Percentiles rank a stretch among this genome's conserved stretches.
Evolutionary conservation across 1,139 yeast species (phyloP).

Genomic region (Insectozyma bohioensis): DNA sequence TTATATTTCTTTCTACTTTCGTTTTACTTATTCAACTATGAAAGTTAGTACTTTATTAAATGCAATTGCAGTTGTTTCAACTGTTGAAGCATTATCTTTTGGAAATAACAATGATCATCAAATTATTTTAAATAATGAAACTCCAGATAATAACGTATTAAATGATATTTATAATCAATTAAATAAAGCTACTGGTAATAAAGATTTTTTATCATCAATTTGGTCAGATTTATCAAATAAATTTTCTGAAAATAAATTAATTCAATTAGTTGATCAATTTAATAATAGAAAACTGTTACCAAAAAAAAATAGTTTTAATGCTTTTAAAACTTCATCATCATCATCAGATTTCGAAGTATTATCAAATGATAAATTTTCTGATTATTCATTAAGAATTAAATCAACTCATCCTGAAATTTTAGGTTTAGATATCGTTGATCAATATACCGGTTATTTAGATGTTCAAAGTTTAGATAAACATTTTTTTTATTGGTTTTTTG

Average conservation of each 20-base stretch:
- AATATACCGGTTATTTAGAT: conserved; percentile 67
- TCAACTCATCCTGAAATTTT: conserved; percentile 41
- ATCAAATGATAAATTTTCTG: conserved; percentile 25
- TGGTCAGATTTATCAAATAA: conserved; percentile 27
- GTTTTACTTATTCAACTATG: conserved; percentile 4
- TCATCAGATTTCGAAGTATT: conserved; percentile 21
- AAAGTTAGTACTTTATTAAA: conserved; percentile 8
- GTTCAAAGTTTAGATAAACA: conserved; percentile 60
- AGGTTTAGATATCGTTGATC: conserved; percentile 58
- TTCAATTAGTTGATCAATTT: conserved; percentile 16
- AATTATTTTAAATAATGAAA: conserved; percentile 9
- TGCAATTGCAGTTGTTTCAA: conserved; percentile 8
- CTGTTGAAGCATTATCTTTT: conserved; percentile 8
- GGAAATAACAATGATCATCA: conserved; percentile 10
- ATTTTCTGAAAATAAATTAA: conserved; percentile 19
- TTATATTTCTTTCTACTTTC: neutral
- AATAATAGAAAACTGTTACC: conserved; percentile 5
- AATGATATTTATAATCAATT: conserved; percentile 9
- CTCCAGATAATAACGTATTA: conserved; percentile 1
- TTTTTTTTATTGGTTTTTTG: conserved; percentile 87
- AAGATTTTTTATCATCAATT: conserved; percentile 14
- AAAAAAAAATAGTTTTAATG: conserved; percentile 7
- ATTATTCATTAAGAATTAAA: conserved; percentile 42
- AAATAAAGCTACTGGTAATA: conserved; percentile 4
- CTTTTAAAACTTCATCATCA: conserved; percentile 1